Evolutionary conservation across 306 rosid genomes (phyloP).

Genomic region (Malus domestica): ASM211411v1 NC_041790.1:3924501-3925000

Average conservation of each 20-base stretch:
- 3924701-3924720: constrained; percentile 70
- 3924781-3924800: neutral
- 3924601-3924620: no score
- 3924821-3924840: neutral
- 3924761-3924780: neutral
- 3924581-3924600: neutral
- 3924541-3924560: neutral
- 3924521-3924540: no score
- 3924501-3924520: neutral
- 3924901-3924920: neutral
- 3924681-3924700: constrained; percentile 43
- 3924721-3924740: constrained; percentile 45
- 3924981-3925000: neutral
- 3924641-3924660: no score
- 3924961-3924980: constrained; percentile 14
- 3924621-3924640: no score
- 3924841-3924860: neutral
- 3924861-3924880: neutral
- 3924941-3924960: constrained; percentile 8
- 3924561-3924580: neutral
- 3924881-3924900: neutral
- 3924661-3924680: no score
- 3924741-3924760: constrained; percentile 38
- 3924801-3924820: neutral
- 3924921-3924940: constrained; percentile 16